Evolutionary conservation across 768 basidiomycete genomes (phyloP).

Genomic region (Hygrocybe punicea): DNA sequence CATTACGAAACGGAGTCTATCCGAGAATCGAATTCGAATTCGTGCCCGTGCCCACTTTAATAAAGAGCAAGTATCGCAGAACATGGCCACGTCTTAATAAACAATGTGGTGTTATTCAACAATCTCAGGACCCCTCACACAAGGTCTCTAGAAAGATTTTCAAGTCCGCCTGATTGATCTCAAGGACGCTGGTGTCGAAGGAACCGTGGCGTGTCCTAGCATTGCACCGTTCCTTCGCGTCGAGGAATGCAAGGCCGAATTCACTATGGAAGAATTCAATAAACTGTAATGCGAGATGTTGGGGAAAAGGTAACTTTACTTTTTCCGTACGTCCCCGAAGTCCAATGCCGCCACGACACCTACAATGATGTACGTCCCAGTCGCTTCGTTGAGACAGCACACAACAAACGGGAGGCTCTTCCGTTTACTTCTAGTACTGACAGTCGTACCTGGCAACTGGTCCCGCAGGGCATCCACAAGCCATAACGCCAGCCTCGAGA

Average conservation of each 20-base stretch:
- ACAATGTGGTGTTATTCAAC: no score
- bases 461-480: slow-evolving; percentile 91
- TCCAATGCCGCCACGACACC: slow-evolving; percentile 91
- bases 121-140: slow-evolving; percentile 44
- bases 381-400: slow-evolving; percentile 83
- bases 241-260: slow-evolving; percentile 81
- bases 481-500: slow-evolving; percentile 91
- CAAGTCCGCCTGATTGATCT: slow-evolving; percentile 79
- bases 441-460: slow-evolving; percentile 52
- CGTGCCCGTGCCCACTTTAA: no score
- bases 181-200: slow-evolving; percentile 84
- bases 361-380: slow-evolving; percentile 78
- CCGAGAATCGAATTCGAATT: no score
- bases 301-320: slow-evolving; percentile 50
- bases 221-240: slow-evolving; percentile 73
- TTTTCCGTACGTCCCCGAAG: slow-evolving; percentile 86
- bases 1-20: no score
- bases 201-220: slow-evolving; percentile 76
- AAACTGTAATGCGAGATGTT: neutral
- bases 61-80: no score
- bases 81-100: no score
- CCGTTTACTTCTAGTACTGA: slow-evolving; percentile 34
- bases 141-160: slow-evolving; percentile 74
- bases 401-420: slow-evolving; percentile 87
- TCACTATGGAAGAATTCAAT: slow-evolving; percentile 46